A percentile compares a stretch with the other conserved stretches of the same genome.
These are phyloP conservation scores for Albophoma yamanashiensis DNA, from an alignment of 2,329 filamentous ascomycete species.

Conservation along the genomic window DNA sequence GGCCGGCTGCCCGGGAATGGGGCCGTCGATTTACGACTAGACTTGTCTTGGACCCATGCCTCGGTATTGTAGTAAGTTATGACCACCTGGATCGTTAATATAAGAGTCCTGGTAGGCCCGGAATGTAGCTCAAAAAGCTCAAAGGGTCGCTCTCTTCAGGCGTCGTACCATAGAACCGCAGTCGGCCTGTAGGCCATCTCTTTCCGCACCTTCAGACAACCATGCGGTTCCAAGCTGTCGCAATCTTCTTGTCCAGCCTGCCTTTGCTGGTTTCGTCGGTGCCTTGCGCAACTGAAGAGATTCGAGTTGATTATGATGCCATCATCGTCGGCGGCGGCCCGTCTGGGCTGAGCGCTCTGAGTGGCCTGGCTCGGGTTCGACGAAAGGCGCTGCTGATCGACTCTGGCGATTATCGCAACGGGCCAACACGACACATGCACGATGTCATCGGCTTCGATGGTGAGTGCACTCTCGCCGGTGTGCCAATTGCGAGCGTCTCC, in stretches of 20 bases:
- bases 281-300: slow-evolving; percentile 1
- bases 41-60: background rate
- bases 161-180: background rate
- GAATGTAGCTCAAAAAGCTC: background rate
- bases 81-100: background rate
- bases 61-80: background rate
- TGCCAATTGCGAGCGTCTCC: background rate
- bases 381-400: slow-evolving; percentile 46
- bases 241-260: slow-evolving; percentile 4
- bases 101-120: background rate
- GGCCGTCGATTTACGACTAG: background rate
- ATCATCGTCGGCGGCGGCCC: slow-evolving; percentile 49
- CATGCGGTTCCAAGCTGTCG: slow-evolving; percentile 8
- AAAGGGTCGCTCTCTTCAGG: background rate
- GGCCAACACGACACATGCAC: slow-evolving; percentile 45
- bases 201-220: background rate
- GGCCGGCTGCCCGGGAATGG: background rate
- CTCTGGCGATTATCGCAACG: slow-evolving; percentile 47
- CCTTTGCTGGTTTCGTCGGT: slow-evolving; percentile 7
- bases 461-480: slow-evolving; percentile 12
- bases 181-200: background rate
- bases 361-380: slow-evolving; percentile 47
- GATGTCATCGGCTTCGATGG: slow-evolving; percentile 51
- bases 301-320: slow-evolving; percentile 33
- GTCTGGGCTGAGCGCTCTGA: slow-evolving; percentile 41